Percentiles rank a stretch among this genome's conserved stretches.
Evolutionary conservation across 345 rosid species (phyloP).

Genomic region (Acer saccharum): DNA sequence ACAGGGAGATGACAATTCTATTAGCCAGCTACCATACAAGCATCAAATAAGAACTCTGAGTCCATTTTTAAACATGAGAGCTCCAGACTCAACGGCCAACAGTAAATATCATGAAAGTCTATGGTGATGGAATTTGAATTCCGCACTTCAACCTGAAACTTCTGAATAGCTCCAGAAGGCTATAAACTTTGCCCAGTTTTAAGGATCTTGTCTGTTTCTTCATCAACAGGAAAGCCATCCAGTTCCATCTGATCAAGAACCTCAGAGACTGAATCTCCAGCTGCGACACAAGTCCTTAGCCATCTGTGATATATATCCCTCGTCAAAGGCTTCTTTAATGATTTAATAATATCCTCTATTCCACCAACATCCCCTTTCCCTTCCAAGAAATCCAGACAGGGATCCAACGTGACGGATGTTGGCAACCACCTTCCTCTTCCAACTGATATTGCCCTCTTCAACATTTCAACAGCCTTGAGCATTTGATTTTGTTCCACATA

Average conservation of each 20-base stretch:
- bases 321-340: slow-evolving; percentile 22
- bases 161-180: background rate
- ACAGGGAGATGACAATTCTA: no score
- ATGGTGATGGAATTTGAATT: background rate
- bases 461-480: slow-evolving; percentile 33
- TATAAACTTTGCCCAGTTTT: slow-evolving; percentile 1
- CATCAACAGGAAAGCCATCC: slow-evolving; percentile 21
- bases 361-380: slow-evolving; percentile 23
- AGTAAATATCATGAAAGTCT: no score
- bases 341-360: slow-evolving; percentile 20
- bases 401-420: background rate
- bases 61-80: no score
- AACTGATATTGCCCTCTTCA: slow-evolving; percentile 26
- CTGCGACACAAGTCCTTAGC: slow-evolving; percentile 22
- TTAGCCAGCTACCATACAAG: no score
- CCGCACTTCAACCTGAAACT: background rate
- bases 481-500: slow-evolving; percentile 21
- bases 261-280: slow-evolving; percentile 21
- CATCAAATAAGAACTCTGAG: no score
- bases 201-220: slow-evolving; percentile 22
- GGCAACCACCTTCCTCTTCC: slow-evolving; percentile 26
- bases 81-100: no score
- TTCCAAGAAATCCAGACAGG: slow-evolving; percentile 35
- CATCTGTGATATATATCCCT: slow-evolving; percentile 24
- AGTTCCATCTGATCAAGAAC: slow-evolving; percentile 24